Evolutionary conservation across 495 filamentous ascomycete species (phyloP).

Genomic region (Lasiosphaeria miniovina): DNA sequence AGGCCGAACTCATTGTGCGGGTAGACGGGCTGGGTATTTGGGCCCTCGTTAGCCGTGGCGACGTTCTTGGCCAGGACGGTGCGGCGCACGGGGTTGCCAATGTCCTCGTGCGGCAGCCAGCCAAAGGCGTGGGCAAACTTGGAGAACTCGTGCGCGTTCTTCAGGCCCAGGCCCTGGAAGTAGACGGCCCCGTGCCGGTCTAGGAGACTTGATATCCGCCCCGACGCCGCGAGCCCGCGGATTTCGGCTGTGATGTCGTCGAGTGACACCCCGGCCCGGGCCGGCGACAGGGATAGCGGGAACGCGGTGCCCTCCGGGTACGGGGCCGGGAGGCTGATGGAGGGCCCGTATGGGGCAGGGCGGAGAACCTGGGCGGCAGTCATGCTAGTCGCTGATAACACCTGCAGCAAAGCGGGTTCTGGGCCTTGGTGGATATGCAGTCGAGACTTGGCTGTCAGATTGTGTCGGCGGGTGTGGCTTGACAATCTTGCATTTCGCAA

Average conservation of each 20-base stretch:
- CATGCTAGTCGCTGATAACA: slow-evolving; percentile 7
- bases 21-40: slow-evolving; percentile 50
- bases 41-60: slow-evolving; percentile 52
- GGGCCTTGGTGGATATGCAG: too few relatives aligned
- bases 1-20: slow-evolving; percentile 55
- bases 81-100: slow-evolving; percentile 52
- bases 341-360: slow-evolving; percentile 18
- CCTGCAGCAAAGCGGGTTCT: not conserved
- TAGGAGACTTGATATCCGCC: slow-evolving; percentile 19
- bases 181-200: slow-evolving; percentile 38
- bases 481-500: slow-evolving; percentile 1
- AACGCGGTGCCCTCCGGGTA: slow-evolving; percentile 14
- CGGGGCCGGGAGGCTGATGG: slow-evolving; percentile 15
- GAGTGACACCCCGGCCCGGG: not conserved
- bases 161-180: slow-evolving; percentile 36
- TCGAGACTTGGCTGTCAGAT: too few relatives aligned
- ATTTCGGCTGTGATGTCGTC: slow-evolving; percentile 17
- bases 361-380: slow-evolving; percentile 14
- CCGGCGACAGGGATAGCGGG: slow-evolving; percentile 12
- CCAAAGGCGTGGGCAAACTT: slow-evolving; percentile 54
- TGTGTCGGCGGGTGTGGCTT: not conserved
- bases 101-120: slow-evolving; percentile 53
- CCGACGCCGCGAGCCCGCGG: slow-evolving; percentile 14
- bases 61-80: slow-evolving; percentile 52
- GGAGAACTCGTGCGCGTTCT: slow-evolving; percentile 44